These are phyloP conservation scores for Pleurotus pulmonarius DNA, from an alignment of 768 basidiomycete genomes.

Conservation along the genomic window DNA sequence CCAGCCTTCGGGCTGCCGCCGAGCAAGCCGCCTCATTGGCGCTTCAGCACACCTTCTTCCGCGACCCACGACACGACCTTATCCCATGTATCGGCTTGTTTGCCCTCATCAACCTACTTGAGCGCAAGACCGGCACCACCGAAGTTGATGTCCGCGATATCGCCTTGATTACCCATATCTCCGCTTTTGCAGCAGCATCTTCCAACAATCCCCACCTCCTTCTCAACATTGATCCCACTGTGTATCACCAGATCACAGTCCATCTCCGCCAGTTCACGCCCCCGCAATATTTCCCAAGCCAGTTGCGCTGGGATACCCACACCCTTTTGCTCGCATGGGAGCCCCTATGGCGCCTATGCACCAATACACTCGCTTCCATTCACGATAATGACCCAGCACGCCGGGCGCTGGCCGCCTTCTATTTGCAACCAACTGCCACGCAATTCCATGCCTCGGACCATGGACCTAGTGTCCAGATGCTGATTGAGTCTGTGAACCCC, in stretches of 20 bases:
- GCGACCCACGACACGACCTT: background rate
- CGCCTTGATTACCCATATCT: slow-evolving; percentile 1
- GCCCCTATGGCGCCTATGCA: slow-evolving; percentile 36
- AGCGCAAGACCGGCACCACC: background rate
- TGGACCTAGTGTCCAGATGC: background rate
- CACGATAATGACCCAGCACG: slow-evolving; percentile 28
- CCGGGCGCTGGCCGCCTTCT: background rate
- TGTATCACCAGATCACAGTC: background rate
- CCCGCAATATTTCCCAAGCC: slow-evolving; percentile 36
- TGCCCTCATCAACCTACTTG: background rate
- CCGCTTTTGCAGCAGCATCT: background rate
- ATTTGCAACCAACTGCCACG: background rate
- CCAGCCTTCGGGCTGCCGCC: background rate
- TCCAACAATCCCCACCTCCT: background rate
- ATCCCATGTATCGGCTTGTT: background rate
- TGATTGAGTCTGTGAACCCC: background rate
- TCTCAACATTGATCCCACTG: background rate
- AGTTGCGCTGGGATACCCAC: background rate
- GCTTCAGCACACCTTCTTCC: background rate
- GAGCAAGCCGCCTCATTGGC: background rate
- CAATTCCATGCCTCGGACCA: background rate
- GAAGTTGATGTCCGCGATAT: background rate
- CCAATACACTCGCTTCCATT: slow-evolving; percentile 80
- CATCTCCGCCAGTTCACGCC: background rate
- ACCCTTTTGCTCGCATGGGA: slow-evolving; percentile 3